These are phyloP conservation scores for Epichloe sp. DNA, from an alignment of 2,329 filamentous ascomycete genomes.

Conservation along the genomic window DNA sequence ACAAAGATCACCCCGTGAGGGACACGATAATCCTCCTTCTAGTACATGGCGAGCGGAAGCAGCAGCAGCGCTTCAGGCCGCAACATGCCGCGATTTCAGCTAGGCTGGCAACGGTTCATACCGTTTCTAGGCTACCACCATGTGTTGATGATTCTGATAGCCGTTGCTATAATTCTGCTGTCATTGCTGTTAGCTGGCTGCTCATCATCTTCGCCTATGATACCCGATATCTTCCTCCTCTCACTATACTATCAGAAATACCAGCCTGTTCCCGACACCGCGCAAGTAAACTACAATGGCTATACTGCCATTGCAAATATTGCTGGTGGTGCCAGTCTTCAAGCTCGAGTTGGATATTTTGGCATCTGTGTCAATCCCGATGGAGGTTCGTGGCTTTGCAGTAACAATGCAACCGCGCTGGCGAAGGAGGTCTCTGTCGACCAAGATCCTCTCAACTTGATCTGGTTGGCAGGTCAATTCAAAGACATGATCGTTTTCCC, in stretches of 20 bases:
- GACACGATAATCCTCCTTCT: background rate
- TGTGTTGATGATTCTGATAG: constrained; percentile 96
- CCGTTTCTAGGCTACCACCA: constrained; percentile 64
- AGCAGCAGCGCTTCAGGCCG: constrained; percentile 11
- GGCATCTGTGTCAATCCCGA: constrained; percentile 93
- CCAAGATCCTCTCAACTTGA: constrained; percentile 90
- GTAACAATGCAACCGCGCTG: constrained; percentile 88
- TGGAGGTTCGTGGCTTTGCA: constrained; percentile 84
- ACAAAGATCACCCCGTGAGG: background rate
- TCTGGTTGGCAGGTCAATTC: constrained; percentile 94
- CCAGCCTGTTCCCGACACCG: constrained; percentile 64
- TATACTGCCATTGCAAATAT: constrained; percentile 81
- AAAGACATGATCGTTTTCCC: constrained; percentile 98
- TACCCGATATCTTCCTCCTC: constrained; percentile 92
- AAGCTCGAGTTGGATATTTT: constrained; percentile 93
- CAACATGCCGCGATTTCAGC: constrained; percentile 25
- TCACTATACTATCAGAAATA: constrained; percentile 95
- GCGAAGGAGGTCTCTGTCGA: constrained; percentile 81
- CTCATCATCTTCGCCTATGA: constrained; percentile 88
- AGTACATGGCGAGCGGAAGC: constrained; percentile 10
- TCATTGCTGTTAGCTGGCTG: constrained; percentile 88
- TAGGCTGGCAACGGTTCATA: constrained; percentile 48
- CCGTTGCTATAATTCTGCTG: constrained; percentile 81
- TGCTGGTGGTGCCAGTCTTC: constrained; percentile 68
- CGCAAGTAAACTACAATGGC: constrained; percentile 84